phyloP scores from a whole-genome alignment of 2,329 filamentous ascomycete genomes.

The Colletotrichum musae region DNA sequence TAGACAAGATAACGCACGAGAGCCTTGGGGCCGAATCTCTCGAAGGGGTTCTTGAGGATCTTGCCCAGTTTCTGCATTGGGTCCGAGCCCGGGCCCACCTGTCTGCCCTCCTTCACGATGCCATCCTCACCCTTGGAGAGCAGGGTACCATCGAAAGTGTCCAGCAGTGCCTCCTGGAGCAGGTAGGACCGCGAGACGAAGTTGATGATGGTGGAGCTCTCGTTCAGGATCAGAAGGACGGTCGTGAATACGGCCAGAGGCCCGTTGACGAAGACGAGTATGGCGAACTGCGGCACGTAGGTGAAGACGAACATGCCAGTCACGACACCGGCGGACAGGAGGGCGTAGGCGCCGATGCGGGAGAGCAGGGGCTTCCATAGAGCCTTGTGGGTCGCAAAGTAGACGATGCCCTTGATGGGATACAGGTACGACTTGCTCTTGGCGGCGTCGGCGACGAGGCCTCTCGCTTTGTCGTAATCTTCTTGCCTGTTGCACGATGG shows the following conservation, averaged over 20 bases:
- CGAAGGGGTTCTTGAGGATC: constrained; percentile 70
- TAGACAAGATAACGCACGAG: constrained; percentile 87
- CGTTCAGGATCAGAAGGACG: constrained; percentile 75
- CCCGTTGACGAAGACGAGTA: constrained; percentile 88
- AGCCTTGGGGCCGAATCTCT: constrained; percentile 70
- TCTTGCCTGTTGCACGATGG: constrained; percentile 65
- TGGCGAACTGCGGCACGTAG: constrained; percentile 86
- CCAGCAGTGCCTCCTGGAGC: constrained; percentile 85
- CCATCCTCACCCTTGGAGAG: constrained; percentile 64
- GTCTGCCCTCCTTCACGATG: constrained; percentile 81
- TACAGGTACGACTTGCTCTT: constrained; percentile 82
- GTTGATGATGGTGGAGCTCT: constrained; percentile 72
- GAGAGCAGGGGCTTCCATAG: constrained; percentile 73
- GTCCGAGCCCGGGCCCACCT: constrained; percentile 75
- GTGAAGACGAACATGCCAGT: constrained; percentile 89
- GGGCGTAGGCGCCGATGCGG: constrained; percentile 72
- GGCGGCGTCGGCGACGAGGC: constrained; percentile 77
- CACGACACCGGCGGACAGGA: constrained; percentile 80
- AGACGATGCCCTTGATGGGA: constrained; percentile 80
- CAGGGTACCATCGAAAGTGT: constrained; percentile 87
- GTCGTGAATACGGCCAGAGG: constrained; percentile 84
- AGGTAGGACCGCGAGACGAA: constrained; percentile 78
- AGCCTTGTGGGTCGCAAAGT: constrained; percentile 68
- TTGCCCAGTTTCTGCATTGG: constrained; percentile 71
- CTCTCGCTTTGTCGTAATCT: constrained; percentile 78